phyloP scores from a whole-genome alignment of 495 filamentous ascomycete genomes.

The Penicillium antarcticum region DNA sequence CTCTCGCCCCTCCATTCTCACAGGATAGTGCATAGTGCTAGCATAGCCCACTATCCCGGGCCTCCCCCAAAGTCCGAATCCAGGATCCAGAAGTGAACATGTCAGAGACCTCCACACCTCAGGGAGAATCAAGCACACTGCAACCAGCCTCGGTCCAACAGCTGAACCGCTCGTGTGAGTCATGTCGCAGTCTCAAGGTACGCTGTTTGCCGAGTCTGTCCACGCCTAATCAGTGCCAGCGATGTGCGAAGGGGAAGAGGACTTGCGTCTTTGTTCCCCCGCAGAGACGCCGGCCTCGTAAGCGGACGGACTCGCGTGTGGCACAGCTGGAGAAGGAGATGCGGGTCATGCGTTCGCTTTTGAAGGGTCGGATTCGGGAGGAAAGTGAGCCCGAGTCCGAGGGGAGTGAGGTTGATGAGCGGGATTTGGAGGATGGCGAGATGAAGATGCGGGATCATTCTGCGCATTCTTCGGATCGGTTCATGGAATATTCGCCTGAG shows the following conservation, averaged over 20 bases:
- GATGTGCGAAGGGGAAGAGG: conserved; percentile 75
- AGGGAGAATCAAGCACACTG: conserved; percentile 23
- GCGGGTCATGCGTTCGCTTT: conserved; percentile 53
- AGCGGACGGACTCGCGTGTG: conserved; percentile 81
- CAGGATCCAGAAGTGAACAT: conserved; percentile 18
- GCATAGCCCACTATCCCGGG: background rate
- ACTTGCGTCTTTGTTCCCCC: conserved; percentile 75
- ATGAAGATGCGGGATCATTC: conserved; percentile 21
- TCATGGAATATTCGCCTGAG: conserved; percentile 29
- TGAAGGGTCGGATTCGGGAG: conserved; percentile 36
- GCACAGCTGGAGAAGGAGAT: conserved; percentile 89
- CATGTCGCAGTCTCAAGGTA: conserved; percentile 80
- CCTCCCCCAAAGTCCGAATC: background rate
- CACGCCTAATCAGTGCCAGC: conserved; percentile 63
- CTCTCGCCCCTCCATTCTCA: background rate
- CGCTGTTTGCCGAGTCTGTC: conserved; percentile 70
- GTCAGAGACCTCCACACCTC: conserved; percentile 31
- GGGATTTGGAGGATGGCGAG: conserved; percentile 22
- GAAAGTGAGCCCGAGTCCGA: conserved; percentile 33
- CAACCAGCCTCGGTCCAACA: conserved; percentile 26
- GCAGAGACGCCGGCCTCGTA: conserved; percentile 70
- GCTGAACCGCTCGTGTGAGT: conserved; percentile 74
- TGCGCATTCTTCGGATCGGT: conserved; percentile 17
- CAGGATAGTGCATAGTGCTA: too few relatives aligned
- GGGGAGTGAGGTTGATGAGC: conserved; percentile 24